Percentiles rank a stretch among this genome's conserved stretches.
phyloP scores from a whole-genome alignment of 352 stramenopile species.

The Blastocystis sp. region DNA sequence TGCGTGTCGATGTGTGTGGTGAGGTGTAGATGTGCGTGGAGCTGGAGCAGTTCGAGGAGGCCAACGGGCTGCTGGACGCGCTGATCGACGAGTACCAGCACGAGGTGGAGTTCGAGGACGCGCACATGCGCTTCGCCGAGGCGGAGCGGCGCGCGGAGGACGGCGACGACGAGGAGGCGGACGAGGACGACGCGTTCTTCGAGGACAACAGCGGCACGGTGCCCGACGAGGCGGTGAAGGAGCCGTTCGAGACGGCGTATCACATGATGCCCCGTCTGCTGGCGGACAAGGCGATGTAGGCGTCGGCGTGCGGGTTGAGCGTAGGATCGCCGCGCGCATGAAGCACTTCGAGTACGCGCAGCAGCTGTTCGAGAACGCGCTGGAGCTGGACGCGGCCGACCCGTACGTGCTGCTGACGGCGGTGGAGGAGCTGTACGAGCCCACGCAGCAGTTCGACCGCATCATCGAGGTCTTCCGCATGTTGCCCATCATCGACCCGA shows the following conservation, averaged over 20 bases:
- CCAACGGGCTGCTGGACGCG: too few relatives aligned
- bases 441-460: background rate
- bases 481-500: conserved; percentile 5
- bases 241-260: background rate
- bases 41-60: too few relatives aligned
- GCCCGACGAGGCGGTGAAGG: background rate
- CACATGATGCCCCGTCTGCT: conserved; percentile 50
- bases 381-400: background rate
- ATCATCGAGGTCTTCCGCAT: conserved; percentile 2
- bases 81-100: too few relatives aligned
- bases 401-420: background rate
- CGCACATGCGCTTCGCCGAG: background rate
- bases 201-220: background rate
- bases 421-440: conserved; percentile 11
- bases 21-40: conserved; percentile 25
- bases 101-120: background rate
- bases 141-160: too few relatives aligned
- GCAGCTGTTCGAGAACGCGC: too few relatives aligned
- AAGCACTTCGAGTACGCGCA: conserved; percentile 34
- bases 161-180: too few relatives aligned
- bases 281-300: conserved; percentile 13
- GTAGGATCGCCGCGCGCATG: background rate
- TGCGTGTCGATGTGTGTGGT: too few relatives aligned
- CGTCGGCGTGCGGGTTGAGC: background rate
- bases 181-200: too few relatives aligned